Percentiles rank a stretch among this genome's conserved stretches.
phyloP scores from a whole-genome alignment of 2,329 filamentous ascomycete species.

The Talaromyces sp. region DNA sequence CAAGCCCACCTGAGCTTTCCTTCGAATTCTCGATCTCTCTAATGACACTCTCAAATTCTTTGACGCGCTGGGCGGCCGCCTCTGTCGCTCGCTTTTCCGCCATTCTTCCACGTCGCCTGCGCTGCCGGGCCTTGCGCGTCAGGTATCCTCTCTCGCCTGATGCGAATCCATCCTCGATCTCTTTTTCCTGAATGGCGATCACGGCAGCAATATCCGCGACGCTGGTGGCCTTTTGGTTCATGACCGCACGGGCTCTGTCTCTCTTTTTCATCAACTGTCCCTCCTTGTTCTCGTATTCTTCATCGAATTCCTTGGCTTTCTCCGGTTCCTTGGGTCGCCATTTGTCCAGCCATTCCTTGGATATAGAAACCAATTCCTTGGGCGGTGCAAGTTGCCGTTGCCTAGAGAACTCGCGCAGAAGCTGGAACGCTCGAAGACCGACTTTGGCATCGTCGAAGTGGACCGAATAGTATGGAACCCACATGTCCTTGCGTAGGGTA shows the following conservation, averaged over 20 bases:
- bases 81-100: slow-evolving; percentile 19
- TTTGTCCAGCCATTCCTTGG: slow-evolving; percentile 36
- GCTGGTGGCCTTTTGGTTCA: slow-evolving; percentile 60
- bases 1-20: neutral
- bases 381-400: slow-evolving; percentile 52
- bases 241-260: slow-evolving; percentile 47
- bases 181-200: slow-evolving; percentile 43
- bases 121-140: slow-evolving; percentile 24
- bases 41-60: slow-evolving; percentile 15
- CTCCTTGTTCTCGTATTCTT: slow-evolving; percentile 35
- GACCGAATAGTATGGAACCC: slow-evolving; percentile 55
- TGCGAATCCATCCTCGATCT: slow-evolving; percentile 24
- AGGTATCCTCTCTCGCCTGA: slow-evolving; percentile 26
- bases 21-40: slow-evolving; percentile 21
- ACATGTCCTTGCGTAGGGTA: slow-evolving; percentile 55
- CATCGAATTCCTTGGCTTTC: slow-evolving; percentile 36
- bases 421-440: slow-evolving; percentile 51
- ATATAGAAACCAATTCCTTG: slow-evolving; percentile 37
- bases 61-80: slow-evolving; percentile 20
- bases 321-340: slow-evolving; percentile 33
- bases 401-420: slow-evolving; percentile 55
- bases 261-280: slow-evolving; percentile 43
- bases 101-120: slow-evolving; percentile 23
- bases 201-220: slow-evolving; percentile 57
- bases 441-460: slow-evolving; percentile 46